Evolutionary conservation across 129 eudicot species (phyloP), one percentile per base, ranked within the genome.

Genomic region (Logfia minima): DNA sequence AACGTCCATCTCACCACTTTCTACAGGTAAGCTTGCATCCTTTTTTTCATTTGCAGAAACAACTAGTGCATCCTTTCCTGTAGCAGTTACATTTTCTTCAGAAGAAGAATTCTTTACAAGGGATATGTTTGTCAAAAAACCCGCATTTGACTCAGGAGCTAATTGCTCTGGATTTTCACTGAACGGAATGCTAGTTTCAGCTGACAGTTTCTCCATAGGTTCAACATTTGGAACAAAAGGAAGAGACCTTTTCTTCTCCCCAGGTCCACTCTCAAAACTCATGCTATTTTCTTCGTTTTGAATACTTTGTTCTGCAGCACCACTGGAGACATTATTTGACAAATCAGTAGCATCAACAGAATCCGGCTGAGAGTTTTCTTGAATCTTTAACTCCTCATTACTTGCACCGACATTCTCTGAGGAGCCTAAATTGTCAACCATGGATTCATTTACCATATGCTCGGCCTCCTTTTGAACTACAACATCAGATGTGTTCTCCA

Each of bases 261-360:
- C 8, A 4, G 66, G 48, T 60, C 37, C 45, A 56, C 70, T 72
- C 79, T 79, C 76, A 71, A 55, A 79, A 77, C 55, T 77, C 45
- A 73, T 52, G 51, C 52, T 32, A 52, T 68, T 62, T 59, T 68
- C 81, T 66, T 73, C 66, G 14, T 62, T 67, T 13, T 60, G 66
- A 62, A 71, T 39, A 70, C n/a, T 75, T 14, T 75, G 84, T 48
- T 81, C 75, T 77, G 72, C 80, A 51, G 66, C 79, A 43, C 32
- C 63, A 64, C 71, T 35, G 75, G 75, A 68, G 59, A 58, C 41
- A 31, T 51, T 58, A 66, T 64, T 19, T 7, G 67, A 53, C 78
- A 81, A 66, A 81, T 23, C 39, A 53, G 76, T 69, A 19, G 75
- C 79, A 80, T 41, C 73, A 70, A 70, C 84, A 75, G 86, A 66